phyloP scores from a whole-genome alignment of 305 asterid genomes.

The Ajuga reptans region DNA sequence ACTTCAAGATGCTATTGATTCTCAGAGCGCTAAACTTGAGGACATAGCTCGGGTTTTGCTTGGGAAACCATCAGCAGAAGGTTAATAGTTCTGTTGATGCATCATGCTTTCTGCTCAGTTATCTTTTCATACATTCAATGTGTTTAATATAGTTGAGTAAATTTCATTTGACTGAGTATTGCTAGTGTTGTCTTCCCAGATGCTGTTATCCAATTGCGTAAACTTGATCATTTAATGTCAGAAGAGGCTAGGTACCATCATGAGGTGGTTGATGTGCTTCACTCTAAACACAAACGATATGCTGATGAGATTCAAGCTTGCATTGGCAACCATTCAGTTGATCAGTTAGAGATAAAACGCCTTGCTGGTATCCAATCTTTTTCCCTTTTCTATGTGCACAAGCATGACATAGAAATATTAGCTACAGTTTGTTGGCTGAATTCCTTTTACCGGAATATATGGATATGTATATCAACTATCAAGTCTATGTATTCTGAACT shows the following conservation, averaged over 20 bases:
- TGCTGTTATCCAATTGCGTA: conserved; percentile 41
- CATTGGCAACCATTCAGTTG: conserved; percentile 48
- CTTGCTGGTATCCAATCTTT: conserved; percentile 50
- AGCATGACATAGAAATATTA: conserved; percentile 10
- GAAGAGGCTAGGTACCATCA: conserved; percentile 57
- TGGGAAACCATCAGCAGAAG: conserved; percentile 64
- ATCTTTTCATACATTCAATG: not conserved
- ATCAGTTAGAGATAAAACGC: conserved; percentile 61
- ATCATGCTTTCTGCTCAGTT: not conserved
- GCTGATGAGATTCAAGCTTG: conserved; percentile 62
- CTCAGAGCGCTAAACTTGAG: conserved; percentile 57
- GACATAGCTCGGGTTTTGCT: conserved; percentile 44
- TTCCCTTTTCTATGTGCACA: not conserved
- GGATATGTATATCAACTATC: not conserved
- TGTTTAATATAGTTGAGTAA: conserved; percentile 1
- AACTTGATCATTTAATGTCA: conserved; percentile 60
- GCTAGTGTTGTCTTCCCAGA: conserved; percentile 41
- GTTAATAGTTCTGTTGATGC: conserved; percentile 36
- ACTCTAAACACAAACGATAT: conserved; percentile 58
- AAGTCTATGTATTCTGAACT: conserved; percentile 2
- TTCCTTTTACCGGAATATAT: conserved; percentile 9
- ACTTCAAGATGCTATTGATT: conserved; percentile 57
- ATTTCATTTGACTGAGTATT: conserved; percentile 8
- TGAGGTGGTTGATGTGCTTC: conserved; percentile 56
- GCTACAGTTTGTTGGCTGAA: conserved; percentile 7